Conservation (phyloP, 1,139 yeast genomes). For the Candida glucosophila region DNA sequence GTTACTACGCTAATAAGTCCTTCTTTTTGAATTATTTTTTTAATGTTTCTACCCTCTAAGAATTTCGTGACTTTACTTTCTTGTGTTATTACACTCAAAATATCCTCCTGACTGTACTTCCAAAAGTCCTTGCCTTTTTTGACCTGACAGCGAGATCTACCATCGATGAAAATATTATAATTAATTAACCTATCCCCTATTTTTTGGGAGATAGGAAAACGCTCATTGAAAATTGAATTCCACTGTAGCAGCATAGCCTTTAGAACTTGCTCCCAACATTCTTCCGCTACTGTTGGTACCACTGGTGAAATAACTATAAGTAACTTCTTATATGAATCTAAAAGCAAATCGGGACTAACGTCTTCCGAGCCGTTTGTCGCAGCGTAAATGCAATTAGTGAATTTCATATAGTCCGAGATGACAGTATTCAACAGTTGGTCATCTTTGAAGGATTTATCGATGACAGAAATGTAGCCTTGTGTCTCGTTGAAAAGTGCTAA, state of each 20-base stretch:
- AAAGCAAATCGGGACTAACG: conserved; percentile 19
- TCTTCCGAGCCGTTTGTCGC: conserved; percentile 21
- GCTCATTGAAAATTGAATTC: conserved; percentile 44
- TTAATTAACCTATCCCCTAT: conserved; percentile 26
- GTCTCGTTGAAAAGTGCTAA: conserved; percentile 48
- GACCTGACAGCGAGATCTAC: conserved; percentile 50
- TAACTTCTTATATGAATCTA: conserved; percentile 43
- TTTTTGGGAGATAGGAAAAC: conserved; percentile 42
- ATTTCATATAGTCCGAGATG: conserved; percentile 83
- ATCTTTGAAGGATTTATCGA: conserved; percentile 52
- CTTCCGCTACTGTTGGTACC: conserved; percentile 77
- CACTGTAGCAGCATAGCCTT: conserved; percentile 21
- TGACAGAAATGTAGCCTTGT: conserved; percentile 39
- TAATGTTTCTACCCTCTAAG: conserved; percentile 7
- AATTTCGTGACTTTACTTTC: conserved; percentile 6
- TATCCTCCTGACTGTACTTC: conserved; percentile 15
- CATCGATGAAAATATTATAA: conserved; percentile 59
- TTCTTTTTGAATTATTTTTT: conserved; percentile 13
- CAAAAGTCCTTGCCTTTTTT: conserved; percentile 24
- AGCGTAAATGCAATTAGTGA: conserved; percentile 47
- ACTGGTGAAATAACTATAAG: conserved; percentile 61
- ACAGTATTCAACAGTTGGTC: conserved; percentile 72
- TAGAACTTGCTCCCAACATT: conserved; percentile 58
- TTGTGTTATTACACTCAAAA: conserved; percentile 10
- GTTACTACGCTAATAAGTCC: conserved; percentile 15